Evolutionary conservation across 306 rosid genomes (phyloP), one percentile per base, ranked within the genome.

Genomic region (Nissolia schottii): DNA sequence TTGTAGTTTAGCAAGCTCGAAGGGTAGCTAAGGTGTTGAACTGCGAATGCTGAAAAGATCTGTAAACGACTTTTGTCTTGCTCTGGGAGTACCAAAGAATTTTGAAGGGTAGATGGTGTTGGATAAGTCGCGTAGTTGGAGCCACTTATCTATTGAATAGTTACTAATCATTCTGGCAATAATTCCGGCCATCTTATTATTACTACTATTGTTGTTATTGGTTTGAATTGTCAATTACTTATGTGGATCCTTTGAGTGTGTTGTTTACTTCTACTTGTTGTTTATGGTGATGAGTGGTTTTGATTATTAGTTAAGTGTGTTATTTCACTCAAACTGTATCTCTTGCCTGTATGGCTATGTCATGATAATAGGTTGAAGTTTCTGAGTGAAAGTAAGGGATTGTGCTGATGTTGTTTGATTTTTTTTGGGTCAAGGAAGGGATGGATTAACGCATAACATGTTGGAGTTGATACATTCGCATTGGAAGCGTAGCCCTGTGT

Each of bases 391-490:
- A 43, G 54, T 41, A 34, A 20, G 22, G 50, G 50, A n/a, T 6
- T 70, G 28, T 63, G 72, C 24, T 64, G 28, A 34, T 71, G 66
- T 29, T 74, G 71, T 54, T 80, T 84, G 2, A 71, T 68, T 73
- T 75, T 78, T 79, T 60, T 43, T 73, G 54, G 54, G 83, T 73
- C 12, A 76, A 93, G 98, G 98, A 76, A 91, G 97, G 82, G 97
- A 94, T 70, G 98, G 98, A 41, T 82, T 94, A 67, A 94, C 97
- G 0, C 98, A 94, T 81, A 94, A 94, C 62, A 94, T 91, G 98
- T 79, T 94, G 96, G 97, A 94, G 70, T 80, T 94, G 86, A 75
- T 94, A 74, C 98, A 94, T 84, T 89, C 98, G 0, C 98, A 94
- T 82, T 91, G 97, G 97, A 91, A 77, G 86, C 82, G 96, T 13